Base-by-base conservation (phyloP, 495 filamentous ascomycete species). In the Hypomontagnella monticulosa region DNA sequence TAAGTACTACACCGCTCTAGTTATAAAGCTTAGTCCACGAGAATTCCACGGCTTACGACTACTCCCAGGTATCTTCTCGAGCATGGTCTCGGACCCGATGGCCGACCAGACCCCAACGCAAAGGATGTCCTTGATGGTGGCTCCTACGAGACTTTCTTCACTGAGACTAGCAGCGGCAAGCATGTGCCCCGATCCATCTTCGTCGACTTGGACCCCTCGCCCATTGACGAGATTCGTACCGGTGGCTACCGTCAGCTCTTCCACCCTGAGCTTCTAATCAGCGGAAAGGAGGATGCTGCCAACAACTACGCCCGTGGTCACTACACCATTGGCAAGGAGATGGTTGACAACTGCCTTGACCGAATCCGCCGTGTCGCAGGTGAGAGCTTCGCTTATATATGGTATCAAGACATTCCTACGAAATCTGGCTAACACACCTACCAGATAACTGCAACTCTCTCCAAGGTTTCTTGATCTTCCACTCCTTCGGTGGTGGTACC, bases 291-390 rank as follows among this genome's bases (percentile, higher is more conserved):
- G 78, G 92, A 96, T 85, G 92, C 92, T 56, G 91, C 92, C 73
- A 96, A 96, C 79, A 96, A 96, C 84, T 96, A 96, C 81, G 92
- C 92, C 66, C 90, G 92, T 82, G 92, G 92, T 63, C 92, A 96
- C 78, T 96, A 96, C 77, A 96, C 92, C 47, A 88, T 95, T 67
- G 92, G 92, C 78, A 96, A 95, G 84, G 92, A 96, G 80, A 84
- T 95, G 74, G 88, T 92, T 49, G 92, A 94, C 71, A 86, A 82
- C 56, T 91, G 93, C 63, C 82, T 93, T 67, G 91, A 96, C 71
- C 89, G 90, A 72, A 88, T 96, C 73, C 91, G 92, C 67, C 91
- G 89, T 73, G 88, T 95, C 76, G 84, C 85, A 73, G 91, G 91
- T 93, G 81, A 63, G 84, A 71, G 23, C 12, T 32, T 27, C 43